Base-by-base conservation (phyloP, 805 yeast genomes). In the Wickerhamiella azyma region DNA sequence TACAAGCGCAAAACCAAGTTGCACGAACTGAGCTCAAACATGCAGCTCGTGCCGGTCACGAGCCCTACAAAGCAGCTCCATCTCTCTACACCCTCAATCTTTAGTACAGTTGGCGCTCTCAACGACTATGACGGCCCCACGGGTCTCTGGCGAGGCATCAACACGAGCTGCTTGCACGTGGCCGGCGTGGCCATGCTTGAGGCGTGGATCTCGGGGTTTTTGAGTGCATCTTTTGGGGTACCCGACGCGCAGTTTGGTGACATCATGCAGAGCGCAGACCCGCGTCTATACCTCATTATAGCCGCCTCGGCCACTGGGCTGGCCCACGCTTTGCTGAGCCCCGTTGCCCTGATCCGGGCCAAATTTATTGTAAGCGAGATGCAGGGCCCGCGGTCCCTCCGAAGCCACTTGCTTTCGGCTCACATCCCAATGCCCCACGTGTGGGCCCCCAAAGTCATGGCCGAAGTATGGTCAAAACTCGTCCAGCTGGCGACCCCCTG, bases 211-310 rank as follows among this genome's bases (percentile, higher is more conserved):
- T 81, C 94, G 0, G 96, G 96, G 3, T 75, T 88, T 51, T 59
- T 86, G 7, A 79, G 95, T 4, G 92, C 96, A 2, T 65, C 84
- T 39, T 61, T 83, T 44, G 80, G 82, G 16, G 75, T 85, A 26
- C 94, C 96, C 0, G 96, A 88, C 59, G 96, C 96, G 2, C 76
- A 78, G 50, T 81, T 85, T 59, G 78, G 85, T 53, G 94, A 85
- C 52, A 71, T 82, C 43, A 41, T 52, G 43, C 71, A 83, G 56
- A 80, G 92, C 9, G 76, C 86, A 3, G 85, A 81, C 50, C 85
- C 94, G 1, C 63, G 75, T 41, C 67, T 72, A 43, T 76, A 89
- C n/a, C 66, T 86, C 8, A 61, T 76, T 30, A 68, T 85, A 8
- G 77, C 85, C 3, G 71, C 85, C 1, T 63, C 76, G 24, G 88